A percentile compares a stretch with the other conserved stretches of the same genome.
Evolutionary conservation across 371 early-diverging fungal species (phyloP).

Genomic region (Apophysomyces sp.): DNA sequence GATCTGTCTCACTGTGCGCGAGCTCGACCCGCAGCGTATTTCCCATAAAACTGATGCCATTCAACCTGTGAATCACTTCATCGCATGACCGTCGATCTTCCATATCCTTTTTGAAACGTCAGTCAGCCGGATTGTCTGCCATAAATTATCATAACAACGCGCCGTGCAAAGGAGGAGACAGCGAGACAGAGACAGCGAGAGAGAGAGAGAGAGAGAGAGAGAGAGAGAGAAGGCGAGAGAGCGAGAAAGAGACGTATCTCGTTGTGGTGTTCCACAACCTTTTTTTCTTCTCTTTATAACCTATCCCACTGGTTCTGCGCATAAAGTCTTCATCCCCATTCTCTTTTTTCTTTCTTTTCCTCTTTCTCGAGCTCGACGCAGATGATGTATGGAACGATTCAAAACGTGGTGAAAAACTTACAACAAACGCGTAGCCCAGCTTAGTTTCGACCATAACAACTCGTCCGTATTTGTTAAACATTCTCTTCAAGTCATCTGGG

Average conservation of each 20-base stretch:
- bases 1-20: constrained; percentile 6
- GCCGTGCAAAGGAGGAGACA: neutral
- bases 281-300: neutral
- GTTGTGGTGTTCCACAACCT: neutral
- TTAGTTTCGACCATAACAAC: constrained; percentile 9
- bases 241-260: neutral
- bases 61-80: constrained; percentile 4
- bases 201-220: too few species aligned
- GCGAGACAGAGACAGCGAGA: neutral
- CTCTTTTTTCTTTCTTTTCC: neutral
- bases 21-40: constrained; percentile 3
- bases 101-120: constrained; percentile 7
- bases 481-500: constrained; percentile 4
- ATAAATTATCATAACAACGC: neutral
- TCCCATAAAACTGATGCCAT: constrained; percentile 5
- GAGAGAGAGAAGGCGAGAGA: neutral
- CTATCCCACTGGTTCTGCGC: neutral
- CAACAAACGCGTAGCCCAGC: constrained; percentile 9
- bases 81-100: constrained; percentile 9
- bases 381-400: neutral
- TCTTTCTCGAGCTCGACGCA: neutral
- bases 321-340: neutral
- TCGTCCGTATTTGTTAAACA: constrained; percentile 8
- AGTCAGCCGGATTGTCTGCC: neutral
- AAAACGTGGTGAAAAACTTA: constrained; percentile 9